Evolutionary conservation across 805 yeast species (phyloP), one percentile per base, ranked within the genome.

Genomic region (Yarrowia sp.): DNA sequence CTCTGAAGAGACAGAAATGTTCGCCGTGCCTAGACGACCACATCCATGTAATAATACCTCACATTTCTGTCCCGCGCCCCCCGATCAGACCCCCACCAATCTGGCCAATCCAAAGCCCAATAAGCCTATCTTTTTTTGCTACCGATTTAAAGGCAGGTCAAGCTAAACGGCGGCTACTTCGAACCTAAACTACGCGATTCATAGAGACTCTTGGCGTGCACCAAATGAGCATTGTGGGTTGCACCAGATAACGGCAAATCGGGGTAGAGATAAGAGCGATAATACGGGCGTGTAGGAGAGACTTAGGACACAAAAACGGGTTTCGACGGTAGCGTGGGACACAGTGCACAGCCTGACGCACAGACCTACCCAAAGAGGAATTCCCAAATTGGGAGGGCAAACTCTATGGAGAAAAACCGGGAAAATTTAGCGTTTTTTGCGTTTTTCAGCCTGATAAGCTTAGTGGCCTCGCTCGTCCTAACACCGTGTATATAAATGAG

Each of bases 151-250:
- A n/a, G 35, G 27, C 29, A 8, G 22, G 13, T 14, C n/a, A n/a
- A n/a, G n/a, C 25, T 19, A 44, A 47, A 47, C 55, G 55, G 55
- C 18, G 7, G 2, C 18, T 2, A 13, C 38, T 29, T 16, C 38
- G 36, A 21, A 31, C 19, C 29, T 12, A 19, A 4, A n/a, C 21
- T 29, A 19, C n/a, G 36, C 27, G 18, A 31, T 47, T 31, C 55
- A 47, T 47, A 29, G 38, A 31, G 38, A 4, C 18, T 31, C 55
- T 47, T 47, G 55, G 55, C 55, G 55, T 47, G 55, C 55, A 47
- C 55, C 55, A 47, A 47, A 47, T 44, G 51, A 44, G 51, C 51
- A 44, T n/a, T 7, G 33, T 3, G 18, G 18, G 36, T 27, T 16
- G 49, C 27, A 44, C 22, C 16, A 5, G 33, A 44, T 41, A 44